Base-by-base conservation (phyloP, 306 rosid genomes). In the Cicer yamashitae region DNA sequence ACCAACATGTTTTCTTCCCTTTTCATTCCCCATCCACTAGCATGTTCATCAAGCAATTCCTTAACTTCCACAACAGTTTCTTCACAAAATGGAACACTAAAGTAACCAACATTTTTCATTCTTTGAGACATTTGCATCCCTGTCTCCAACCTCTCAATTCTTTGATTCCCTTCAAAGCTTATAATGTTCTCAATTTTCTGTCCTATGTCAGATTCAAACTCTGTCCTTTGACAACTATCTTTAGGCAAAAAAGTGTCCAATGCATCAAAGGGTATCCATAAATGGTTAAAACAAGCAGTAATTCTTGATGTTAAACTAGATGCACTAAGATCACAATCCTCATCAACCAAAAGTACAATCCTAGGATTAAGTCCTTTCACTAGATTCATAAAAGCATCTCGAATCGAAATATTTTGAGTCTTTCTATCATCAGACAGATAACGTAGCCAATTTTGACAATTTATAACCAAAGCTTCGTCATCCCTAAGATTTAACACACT, bases 11-110 rank as follows among this genome's bases (percentile, higher is more conserved):
- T 92, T 72, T 91, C 98, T 74, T 94, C 97, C 46, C 82, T 88
- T 80, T 94, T 94, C 98, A 94, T 91, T 1, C 97, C 98, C 98
- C 98, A 94, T 8, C 96, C 98, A 77, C 93, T 89, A n/a, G 97
- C 97, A 77, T 94, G 97, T 67, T 92, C 98, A 70, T 92, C 96
- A 22, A 94, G 85, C 93, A 91, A 88, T 6, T 17, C 85, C 81
- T 89, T 92, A 20, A 91, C 96, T 76, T 91, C 97, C 43, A 43
- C 72, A 12, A 81, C 75, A 9, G 93, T 88, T 68, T 88, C 96
- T 47, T 91, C 97, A 34, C 86, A 76, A 67, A 94, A 91, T 6
- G 88, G 81, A 13, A 84, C 71, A 76, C 87, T 84, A 10, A 78
- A 60, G 62, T 81, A 90, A 0, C 98, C 97, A 0, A 71, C 82